Evolutionary conservation across 2,329 filamentous ascomycete species (phyloP), one percentile per base, ranked within the genome.

Genomic region (Aspergillus persii): DNA sequence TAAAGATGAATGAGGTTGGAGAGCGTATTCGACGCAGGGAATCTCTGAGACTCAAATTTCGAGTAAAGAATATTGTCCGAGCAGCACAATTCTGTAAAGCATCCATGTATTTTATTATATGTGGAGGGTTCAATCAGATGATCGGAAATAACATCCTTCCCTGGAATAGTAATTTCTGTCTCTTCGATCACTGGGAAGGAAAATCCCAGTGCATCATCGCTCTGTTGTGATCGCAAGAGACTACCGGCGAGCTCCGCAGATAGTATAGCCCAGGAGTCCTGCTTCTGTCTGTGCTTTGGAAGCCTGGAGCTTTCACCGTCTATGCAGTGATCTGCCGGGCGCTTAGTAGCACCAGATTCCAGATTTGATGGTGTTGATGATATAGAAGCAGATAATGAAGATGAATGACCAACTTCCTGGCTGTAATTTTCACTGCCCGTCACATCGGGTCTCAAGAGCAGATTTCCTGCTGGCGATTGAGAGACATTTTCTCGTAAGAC

Each of bases 1-100:
- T 75, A 80, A 26, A 68, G 66, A n/a, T 58, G 49, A 49, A 79
- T 61, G 47, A 75, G 77, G 23, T 54, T 57, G 26, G 67, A 72
- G 54, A 77, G 58, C 8, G 62, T 50, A 23, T 68, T 59, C 15
- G 59, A 56, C 8, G 54, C 57, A 2, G 73, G 75, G 26, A 77
- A 76, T 31, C 53, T 57, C 3, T 65, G 62, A 0, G 69, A 65
- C 31, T 73, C 70, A 50, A 75, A 77, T n/a, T 63, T 59, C 5
- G 63, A 53, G 51, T 69, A 74, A n/a, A 75, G 61, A 4, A 67
- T 61, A 52, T 66, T 71, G 4, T 73, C 64, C 8, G 58, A 68
- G 53, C 68, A 62, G 55, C 76, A 77, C 11, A 76, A 51, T 8
- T 61, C 62, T 31, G 68, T 54, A 33, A 77, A 77, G n/a, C 66